Percentiles rank a stretch among this genome's conserved stretches.
Conservation (phyloP, 257 asterid species). For the Penstemon eatonii region DNA sequence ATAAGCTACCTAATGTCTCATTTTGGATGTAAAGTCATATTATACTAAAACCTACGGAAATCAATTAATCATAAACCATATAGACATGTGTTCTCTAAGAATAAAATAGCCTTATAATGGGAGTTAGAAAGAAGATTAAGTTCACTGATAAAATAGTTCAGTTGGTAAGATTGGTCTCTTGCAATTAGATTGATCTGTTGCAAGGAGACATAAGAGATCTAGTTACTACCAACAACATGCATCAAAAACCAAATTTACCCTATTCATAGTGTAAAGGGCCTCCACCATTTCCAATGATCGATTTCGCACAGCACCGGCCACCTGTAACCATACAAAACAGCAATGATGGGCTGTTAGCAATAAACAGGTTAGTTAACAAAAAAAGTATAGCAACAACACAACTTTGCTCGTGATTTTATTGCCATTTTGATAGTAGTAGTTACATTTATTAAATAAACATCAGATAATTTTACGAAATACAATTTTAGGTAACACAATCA, state of each 20-base stretch:
- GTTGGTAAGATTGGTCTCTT: constrained; percentile 15
- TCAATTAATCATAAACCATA: constrained; percentile 16
- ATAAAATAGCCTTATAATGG: constrained; percentile 5
- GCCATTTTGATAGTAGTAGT: constrained; percentile 11
- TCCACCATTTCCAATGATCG: constrained; percentile 85
- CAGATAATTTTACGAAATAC: constrained; percentile 22
- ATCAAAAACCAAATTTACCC: constrained; percentile 37
- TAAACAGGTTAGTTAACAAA: constrained; percentile 17
- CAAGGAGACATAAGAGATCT: constrained; percentile 2
- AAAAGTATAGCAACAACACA: constrained; percentile 19
- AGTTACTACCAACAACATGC: constrained; percentile 13
- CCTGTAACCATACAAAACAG: constrained; percentile 45
- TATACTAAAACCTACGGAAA: constrained; percentile 1
- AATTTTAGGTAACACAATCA: constrained; percentile 22
- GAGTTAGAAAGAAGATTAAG: constrained; percentile 4
- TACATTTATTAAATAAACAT: constrained; percentile 10
- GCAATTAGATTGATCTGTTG: constrained; percentile 13
- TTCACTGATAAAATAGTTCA: constrained; percentile 12
- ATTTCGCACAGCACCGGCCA: constrained; percentile 62
- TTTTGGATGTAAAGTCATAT: background rate
- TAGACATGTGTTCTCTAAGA: constrained; percentile 6
- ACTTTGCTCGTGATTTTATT: constrained; percentile 11
- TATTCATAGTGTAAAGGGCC: constrained; percentile 68
- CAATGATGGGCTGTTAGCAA: constrained; percentile 28
- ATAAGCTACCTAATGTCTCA: constrained; percentile 19